Evolutionary conservation across 495 filamentous ascomycete genomes (phyloP), one percentile per base, ranked within the genome.

Genomic region (Penicillium salamii): DNA sequence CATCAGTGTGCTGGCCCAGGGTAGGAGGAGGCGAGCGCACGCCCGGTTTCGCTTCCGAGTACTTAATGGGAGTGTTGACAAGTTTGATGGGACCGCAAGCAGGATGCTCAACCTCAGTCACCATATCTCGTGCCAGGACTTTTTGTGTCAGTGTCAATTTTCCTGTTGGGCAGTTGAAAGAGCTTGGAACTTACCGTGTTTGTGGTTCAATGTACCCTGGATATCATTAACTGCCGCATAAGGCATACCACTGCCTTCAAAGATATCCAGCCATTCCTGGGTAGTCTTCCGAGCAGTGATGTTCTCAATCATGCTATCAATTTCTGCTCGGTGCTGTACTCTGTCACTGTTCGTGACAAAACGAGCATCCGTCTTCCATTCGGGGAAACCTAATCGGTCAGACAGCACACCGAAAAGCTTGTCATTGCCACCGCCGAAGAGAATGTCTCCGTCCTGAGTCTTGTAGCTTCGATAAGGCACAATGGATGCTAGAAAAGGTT

Each of bases 161-260:
- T 14, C 7, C 29, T 41, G 17, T 4, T 14, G 11, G 19, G 8
- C 13, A n/a, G n/a, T n/a, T n/a, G n/a, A n/a, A n/a, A n/a, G n/a
- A n/a, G n/a, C n/a, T n/a, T n/a, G n/a, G n/a, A 31, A 58, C 70
- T 61, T 62, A 84, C 82, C 79, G 62, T 98, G 95, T 41, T 85
- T 78, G 67, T 97, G 92, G 35, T 86, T 84, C 31, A 98, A 70
- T 2, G 92, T 88, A 6, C 74, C 77, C 63, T 92, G 84, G 9
- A 98, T 83, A 59, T 97, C 92, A 60, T 97, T 97, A 44, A 98
- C 85, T 0, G 95, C 88, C 4, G 92, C 88, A 70, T 97, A 97
- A 8, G 93, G 93, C 84, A 97, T 84, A 15, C 93, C 93, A 50
- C 85, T 87, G 19, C 88, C 89, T 57, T 97, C 89, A 23, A 98